These are phyloP conservation scores for Phytophthora nicotianae DNA, from an alignment of 352 stramenopile species.

Conservation along the genomic window DNA sequence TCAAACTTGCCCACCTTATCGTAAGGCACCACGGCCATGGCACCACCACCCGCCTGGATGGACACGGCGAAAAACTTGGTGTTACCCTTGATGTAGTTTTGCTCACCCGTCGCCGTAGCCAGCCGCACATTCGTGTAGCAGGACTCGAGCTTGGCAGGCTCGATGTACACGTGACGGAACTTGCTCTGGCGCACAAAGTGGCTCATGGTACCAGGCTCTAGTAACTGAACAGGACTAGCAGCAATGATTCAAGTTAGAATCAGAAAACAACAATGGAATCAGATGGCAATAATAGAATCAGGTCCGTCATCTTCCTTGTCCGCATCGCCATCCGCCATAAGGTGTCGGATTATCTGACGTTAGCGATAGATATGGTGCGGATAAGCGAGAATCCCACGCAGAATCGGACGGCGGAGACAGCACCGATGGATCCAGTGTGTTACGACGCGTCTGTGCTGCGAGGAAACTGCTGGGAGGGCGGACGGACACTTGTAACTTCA, in stretches of 20 bases:
- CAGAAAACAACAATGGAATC: neutral
- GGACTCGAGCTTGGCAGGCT: constrained; percentile 95
- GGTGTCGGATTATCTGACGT: constrained; percentile 12
- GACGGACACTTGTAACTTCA: constrained; percentile 3
- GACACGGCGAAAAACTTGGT: constrained; percentile 99
- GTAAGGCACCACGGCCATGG: constrained; percentile 94
- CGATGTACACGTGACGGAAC: constrained; percentile 98
- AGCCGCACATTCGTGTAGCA: constrained; percentile 93
- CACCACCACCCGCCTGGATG: constrained; percentile 87
- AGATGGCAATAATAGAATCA: constrained; percentile 16
- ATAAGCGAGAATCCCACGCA: neutral
- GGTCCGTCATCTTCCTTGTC: neutral
- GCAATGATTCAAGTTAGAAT: constrained; percentile 6
- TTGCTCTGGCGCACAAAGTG: constrained; percentile 97
- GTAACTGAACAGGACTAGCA: constrained; percentile 10
- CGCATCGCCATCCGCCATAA: constrained; percentile 1
- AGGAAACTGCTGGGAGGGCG: neutral
- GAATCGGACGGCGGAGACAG: constrained; percentile 1
- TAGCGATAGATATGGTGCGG: neutral
- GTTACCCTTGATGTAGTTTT: constrained; percentile 99
- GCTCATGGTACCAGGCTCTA: constrained; percentile 71
- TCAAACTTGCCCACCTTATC: constrained; percentile 96
- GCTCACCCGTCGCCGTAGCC: constrained; percentile 97
- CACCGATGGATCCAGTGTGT: neutral
- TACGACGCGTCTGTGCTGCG: neutral